Conservation (phyloP, 371 early-diverging fungal genomes). For the Zychaea mexicana region DNA sequence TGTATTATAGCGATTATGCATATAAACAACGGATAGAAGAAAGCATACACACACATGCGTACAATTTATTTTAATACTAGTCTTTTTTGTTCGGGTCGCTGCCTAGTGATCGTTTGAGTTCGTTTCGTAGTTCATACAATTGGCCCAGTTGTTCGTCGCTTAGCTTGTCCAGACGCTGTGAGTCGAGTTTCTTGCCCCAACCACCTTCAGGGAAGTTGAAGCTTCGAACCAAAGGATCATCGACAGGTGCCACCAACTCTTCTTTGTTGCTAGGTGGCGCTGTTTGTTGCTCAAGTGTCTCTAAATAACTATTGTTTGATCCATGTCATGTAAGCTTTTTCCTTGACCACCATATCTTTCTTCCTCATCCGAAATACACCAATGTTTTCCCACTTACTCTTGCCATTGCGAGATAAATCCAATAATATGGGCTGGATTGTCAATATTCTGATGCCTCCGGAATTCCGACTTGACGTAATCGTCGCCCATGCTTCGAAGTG, state of each 20-base stretch:
- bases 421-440: conserved; percentile 67
- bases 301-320: conserved; percentile 26
- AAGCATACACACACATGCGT: no score
- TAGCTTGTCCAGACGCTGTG: conserved; percentile 57
- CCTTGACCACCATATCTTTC: not conserved
- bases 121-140: conserved; percentile 62
- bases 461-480: conserved; percentile 73
- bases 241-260: conserved; percentile 24
- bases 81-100: no score
- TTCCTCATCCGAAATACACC: not conserved
- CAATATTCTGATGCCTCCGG: conserved; percentile 60
- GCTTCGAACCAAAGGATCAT: conserved; percentile 38
- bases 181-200: conserved; percentile 58
- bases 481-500: conserved; percentile 65
- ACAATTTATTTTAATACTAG: conserved; percentile 5
- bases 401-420: conserved; percentile 72
- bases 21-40: not conserved
- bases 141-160: conserved; percentile 71
- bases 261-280: conserved; percentile 25
- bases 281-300: conserved; percentile 35
- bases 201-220: conserved; percentile 35
- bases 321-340: not conserved
- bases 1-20: no score
- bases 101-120: conserved; percentile 51
- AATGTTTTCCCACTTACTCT: conserved; percentile 56